These are phyloP conservation scores for Camellia japonica DNA, from an alignment of 148 eudicot genomes.

Conservation along the genomic window DNA sequence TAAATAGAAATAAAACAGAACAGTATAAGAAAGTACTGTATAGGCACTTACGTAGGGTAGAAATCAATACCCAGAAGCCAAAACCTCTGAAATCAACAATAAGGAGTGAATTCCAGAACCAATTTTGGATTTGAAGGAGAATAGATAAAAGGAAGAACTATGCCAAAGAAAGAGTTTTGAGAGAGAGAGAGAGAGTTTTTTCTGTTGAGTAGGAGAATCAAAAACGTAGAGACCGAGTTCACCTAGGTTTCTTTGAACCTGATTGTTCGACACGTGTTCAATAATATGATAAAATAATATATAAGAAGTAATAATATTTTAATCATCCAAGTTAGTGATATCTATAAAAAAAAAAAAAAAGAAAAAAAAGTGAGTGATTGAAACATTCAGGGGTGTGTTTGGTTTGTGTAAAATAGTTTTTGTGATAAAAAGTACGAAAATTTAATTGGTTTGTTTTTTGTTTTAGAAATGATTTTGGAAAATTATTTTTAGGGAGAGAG, in stretches of 20 bases:
- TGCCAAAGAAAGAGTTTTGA: background rate
- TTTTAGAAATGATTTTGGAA: too few relatives aligned
- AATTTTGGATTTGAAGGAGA: background rate
- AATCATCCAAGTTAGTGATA: too few relatives aligned
- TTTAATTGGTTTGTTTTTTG: too few relatives aligned
- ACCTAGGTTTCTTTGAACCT: conserved; percentile 6
- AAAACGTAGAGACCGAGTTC: background rate
- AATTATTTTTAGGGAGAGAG: too few relatives aligned
- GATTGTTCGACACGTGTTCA: conserved; percentile 16
- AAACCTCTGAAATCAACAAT: background rate
- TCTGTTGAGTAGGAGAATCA: background rate
- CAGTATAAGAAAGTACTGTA: background rate
- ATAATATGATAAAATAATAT: background rate
- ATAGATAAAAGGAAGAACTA: background rate
- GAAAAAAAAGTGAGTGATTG: too few relatives aligned
- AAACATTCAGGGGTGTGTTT: too few relatives aligned
- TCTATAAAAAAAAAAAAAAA: too few relatives aligned
- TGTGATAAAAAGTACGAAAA: too few relatives aligned
- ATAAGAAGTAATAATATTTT: too few relatives aligned
- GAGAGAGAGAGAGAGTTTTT: background rate
- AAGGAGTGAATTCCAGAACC: background rate
- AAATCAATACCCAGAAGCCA: conserved; percentile 13
- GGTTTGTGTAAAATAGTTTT: too few relatives aligned
- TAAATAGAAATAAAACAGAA: background rate
- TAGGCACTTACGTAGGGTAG: background rate